Base-by-base conservation (phyloP, 2,329 filamentous ascomycete genomes). In the Remersonia thermophila region DNA sequence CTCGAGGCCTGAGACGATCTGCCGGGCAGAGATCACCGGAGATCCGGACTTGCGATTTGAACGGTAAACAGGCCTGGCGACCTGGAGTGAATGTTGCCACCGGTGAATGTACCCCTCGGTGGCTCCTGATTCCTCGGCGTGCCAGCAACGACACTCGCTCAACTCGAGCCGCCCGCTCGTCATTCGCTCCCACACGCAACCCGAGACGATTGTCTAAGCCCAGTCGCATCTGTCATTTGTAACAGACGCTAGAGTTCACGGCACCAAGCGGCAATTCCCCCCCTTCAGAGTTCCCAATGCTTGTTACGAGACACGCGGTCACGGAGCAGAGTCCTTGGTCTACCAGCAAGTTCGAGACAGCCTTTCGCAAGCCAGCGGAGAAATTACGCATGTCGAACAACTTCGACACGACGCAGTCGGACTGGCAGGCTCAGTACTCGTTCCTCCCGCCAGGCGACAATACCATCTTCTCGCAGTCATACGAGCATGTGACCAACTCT, bases 341-440 rank as follows among this genome's bases (percentile, higher is more conserved):
- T 46, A 62, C 62, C 47, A 63, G 57, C 62, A 72, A 69, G 57
- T 63, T 66, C 52, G 64, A 66, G 52, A 57, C 61, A 46, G 51
- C 58, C 39, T 58, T 63, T 46, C 58, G 60, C 49, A 66, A 65
- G 47, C 50, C 60, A 37, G 55, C 62, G 42, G 59, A 60, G 49
- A 56, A 47, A 49, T 56, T 65, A 63, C 70, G 69, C 58, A 74
- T 74, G 70, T 71, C 70, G 60, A 69, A 66, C 58, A 55, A 60
- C 50, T 71, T 67, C 58, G 64, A 68, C 51, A 51, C 62, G 50
- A 63, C 67, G 51, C 66, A 69, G 60, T 60, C 67, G 48, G 66
- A 69, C 56, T 73, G 70, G 70, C 68, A 69, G 54, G 65, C 64
- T 42, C 65, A 69, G 53, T 69, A 69, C 53, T 63, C 66, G 16